Conservation (phyloP, 495 filamentous ascomycete species). For the Pyrenula massariospora region DNA sequence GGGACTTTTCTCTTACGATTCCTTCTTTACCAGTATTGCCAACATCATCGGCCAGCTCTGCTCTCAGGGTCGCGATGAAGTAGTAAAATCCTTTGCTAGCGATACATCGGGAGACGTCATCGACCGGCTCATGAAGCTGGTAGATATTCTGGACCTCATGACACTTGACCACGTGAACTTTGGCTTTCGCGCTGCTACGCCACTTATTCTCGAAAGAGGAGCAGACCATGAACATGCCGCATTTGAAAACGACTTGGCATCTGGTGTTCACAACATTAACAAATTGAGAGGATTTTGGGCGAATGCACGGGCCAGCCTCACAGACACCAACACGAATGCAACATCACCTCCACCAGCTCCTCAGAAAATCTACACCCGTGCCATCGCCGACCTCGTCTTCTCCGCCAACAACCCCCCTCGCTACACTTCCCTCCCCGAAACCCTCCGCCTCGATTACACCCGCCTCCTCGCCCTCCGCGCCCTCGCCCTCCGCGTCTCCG, state of each 20-base stretch:
- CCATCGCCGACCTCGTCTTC: conserved; percentile 53
- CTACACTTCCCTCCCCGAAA: conserved; percentile 63
- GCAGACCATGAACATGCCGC: conserved; percentile 66
- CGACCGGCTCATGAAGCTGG: conserved; percentile 68
- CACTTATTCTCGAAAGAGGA: conserved; percentile 70
- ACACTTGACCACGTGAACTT: conserved; percentile 96
- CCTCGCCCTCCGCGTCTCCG: conserved; percentile 61
- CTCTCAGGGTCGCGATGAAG: conserved; percentile 77
- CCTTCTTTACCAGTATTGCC: conserved; percentile 85
- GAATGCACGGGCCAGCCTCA: conserved; percentile 52
- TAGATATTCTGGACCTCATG: conserved; percentile 79
- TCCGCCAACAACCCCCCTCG: conserved; percentile 38
- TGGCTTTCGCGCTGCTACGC: conserved; percentile 68
- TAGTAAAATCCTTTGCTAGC: conserved; percentile 67
- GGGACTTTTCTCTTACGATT: conserved; percentile 85
- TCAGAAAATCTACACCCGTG: conserved; percentile 60
- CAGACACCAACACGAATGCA: conserved; percentile 61
- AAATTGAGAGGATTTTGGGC: conserved; percentile 64
- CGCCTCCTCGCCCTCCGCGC: conserved; percentile 57
- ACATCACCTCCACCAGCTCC: conserved; percentile 35
- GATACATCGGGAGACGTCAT: conserved; percentile 71
- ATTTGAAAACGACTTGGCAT: conserved; percentile 60
- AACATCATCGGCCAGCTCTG: conserved; percentile 86
- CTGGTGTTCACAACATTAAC: conserved; percentile 42
- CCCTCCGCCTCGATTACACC: conserved; percentile 64